Evolutionary conservation across 306 rosid genomes (phyloP), one percentile per base, ranked within the genome.

Genomic region (Acacia acuminata): DNA sequence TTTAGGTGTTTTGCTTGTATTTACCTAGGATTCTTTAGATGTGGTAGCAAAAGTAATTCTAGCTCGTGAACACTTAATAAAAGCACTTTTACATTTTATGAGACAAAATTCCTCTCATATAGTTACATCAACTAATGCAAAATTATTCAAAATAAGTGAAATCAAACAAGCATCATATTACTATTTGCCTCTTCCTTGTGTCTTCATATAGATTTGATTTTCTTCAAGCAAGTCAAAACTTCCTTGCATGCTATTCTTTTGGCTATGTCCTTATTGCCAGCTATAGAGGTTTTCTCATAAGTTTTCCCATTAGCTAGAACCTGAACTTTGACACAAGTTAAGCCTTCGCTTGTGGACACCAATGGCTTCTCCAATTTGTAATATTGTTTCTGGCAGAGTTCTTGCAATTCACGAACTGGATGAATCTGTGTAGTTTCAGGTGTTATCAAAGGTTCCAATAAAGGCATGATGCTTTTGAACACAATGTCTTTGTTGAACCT

Each of bases 371-470:
- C 34, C 75, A 58, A 34, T 4, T 1, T 56, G 70, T 83, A 93
- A 14, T 79, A 56, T 82, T 42, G 40, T 69, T 81, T 80, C 2
- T 86, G 88, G 87, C 94, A 90, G 2, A 87, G 75, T 65, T 89
- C 89, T 0, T 8, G 44, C 53, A 94, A 66, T 75, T 94, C 97
- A 61, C 85, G 73, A 27, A 45, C 77, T 0, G 98, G 97, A 40
- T 93, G 91, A 38, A 77, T 51, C 73, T 34, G 80, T 12, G 88
- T 3, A 1, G 97, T 94, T 55, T 88, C 90, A 0, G 94, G 97
- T 10, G 94, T 91, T 14, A 93, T 16, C 45, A 94, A 84, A 4
- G 97, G 97, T 77, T 93, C 94, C 79, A 94, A 79, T 32, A 94
- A 89, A 15, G 91, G 97, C 71, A 85, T 80, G 65, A 93, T 87